phyloP scores from a whole-genome alignment of 2,329 filamentous ascomycete species.

The Fusarium gaditjirri region DNA sequence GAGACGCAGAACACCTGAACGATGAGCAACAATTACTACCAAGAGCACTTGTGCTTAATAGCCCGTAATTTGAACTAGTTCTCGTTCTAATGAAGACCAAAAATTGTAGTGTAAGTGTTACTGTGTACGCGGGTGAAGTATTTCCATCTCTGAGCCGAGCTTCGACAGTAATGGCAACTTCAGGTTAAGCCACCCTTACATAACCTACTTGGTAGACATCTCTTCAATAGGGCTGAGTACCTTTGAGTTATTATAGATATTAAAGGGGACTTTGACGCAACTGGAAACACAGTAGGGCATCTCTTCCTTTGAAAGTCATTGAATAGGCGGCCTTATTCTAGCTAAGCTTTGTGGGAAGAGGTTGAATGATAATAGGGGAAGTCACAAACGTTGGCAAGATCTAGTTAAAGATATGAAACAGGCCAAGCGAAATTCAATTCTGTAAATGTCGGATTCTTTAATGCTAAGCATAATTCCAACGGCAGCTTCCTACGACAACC shows the following conservation, averaged over 20 bases:
- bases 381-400: not conserved
- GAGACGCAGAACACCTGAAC: not conserved
- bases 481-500: not conserved
- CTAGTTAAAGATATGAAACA: no score
- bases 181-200: not conserved
- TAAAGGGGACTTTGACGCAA: not conserved
- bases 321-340: not conserved
- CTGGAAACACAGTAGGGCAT: not conserved
- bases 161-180: not conserved
- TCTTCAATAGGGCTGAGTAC: rapidly evolving
- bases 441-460: not conserved
- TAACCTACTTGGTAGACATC: not conserved
- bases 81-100: not conserved
- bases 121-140: not conserved
- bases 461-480: not conserved
- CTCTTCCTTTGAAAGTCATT: not conserved
- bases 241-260: not conserved
- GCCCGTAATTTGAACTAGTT: not conserved
- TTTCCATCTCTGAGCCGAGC: not conserved
- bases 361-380: not conserved
- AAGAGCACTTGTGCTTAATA: not conserved
- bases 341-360: not conserved
- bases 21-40: not conserved
- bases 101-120: not conserved
- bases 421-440: not conserved